Conservation (phyloP, 75 land plant genomes). For the Adiantum capillusveneris region DNA sequence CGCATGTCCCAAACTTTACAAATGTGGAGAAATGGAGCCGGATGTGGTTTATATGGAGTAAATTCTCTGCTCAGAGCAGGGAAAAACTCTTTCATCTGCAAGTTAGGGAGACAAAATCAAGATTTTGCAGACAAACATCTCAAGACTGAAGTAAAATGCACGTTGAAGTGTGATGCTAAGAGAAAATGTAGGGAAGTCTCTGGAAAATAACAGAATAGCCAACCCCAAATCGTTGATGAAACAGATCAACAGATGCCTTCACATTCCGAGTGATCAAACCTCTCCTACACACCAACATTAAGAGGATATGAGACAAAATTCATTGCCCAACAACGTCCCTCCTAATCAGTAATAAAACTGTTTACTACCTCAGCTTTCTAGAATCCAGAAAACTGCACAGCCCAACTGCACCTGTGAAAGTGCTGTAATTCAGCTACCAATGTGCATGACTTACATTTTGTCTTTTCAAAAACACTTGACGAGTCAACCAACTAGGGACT, state of each 20-base stretch:
- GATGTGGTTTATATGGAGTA: conserved; percentile 81
- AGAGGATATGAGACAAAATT: background rate
- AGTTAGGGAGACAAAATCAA: too few species aligned
- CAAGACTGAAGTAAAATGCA: too few species aligned
- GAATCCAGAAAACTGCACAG: conserved; percentile 67
- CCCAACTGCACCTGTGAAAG: conserved; percentile 43
- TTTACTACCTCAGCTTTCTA: conserved; percentile 50
- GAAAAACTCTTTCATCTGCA: conserved; percentile 43
- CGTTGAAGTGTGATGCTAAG: too few species aligned
- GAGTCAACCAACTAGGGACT: too few species aligned
- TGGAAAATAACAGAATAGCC: background rate
- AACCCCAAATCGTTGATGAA: conserved; percentile 81
- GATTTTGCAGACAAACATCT: too few species aligned
- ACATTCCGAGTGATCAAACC: conserved; percentile 93
- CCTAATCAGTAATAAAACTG: background rate
- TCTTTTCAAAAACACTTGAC: too few species aligned
- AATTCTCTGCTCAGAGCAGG: conserved; percentile 93
- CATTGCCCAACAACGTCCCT: too few species aligned
- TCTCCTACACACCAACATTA: conserved; percentile 43
- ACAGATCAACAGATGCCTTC: conserved; percentile 79
- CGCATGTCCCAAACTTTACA: conserved; percentile 69
- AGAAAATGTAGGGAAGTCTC: too few species aligned
- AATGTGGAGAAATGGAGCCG: conserved; percentile 84
- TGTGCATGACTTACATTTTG: too few species aligned
- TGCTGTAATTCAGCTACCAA: background rate